Evolutionary conservation across 2,329 filamentous ascomycete genomes (phyloP), one percentile per base, ranked within the genome.

Genomic region (Cladosporium sp.): DNA sequence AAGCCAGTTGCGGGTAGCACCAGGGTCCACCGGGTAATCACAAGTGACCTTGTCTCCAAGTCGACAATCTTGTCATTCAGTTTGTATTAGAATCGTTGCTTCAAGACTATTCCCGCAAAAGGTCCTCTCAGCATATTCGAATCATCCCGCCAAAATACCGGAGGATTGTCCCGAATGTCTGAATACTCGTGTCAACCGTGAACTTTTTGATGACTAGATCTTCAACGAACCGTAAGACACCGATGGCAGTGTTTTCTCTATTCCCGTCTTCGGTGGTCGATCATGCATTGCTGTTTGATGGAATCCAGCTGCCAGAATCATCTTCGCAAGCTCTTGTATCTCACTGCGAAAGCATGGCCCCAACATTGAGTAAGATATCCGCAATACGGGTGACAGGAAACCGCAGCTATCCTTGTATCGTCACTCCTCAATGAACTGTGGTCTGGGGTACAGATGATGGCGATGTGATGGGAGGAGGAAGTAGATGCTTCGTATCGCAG

Each of bases 331-430:
- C 58, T 22, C 63, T 63, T 42, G 40, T 60, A 9, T 64, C 62
- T 9, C 58, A 63, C 33, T 60, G 59, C 3, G 68, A 63, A 61
- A 49, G 69, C 68, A 43, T 66, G 58, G 3, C 66, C 62, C 41
- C 68, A 66, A 32, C 66, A 67, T 43, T 68, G 58, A 13, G 54
- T 60, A 10, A 59, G 61, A 53, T 68, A 70, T 9, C 67, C 66
- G 52, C 64, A 50, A 66, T 66, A 69, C 14, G 67, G 63, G 50
- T 67, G 63, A 18, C 61, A 56, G 37, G 68, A 69, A 9, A 60
- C 60, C 18, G 11, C 13, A 1, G 4, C 28, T 14, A 43, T 22
- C 7, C 32, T 32, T 1, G 18, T 38, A 9, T 13, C 22, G 34
- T 9, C 34, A n/a, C 9, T 48, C 9, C 16, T 13, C 35, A 18